Conservation (phyloP, 177 flowering plant genomes). For the Vitis hybrid region DNA sequence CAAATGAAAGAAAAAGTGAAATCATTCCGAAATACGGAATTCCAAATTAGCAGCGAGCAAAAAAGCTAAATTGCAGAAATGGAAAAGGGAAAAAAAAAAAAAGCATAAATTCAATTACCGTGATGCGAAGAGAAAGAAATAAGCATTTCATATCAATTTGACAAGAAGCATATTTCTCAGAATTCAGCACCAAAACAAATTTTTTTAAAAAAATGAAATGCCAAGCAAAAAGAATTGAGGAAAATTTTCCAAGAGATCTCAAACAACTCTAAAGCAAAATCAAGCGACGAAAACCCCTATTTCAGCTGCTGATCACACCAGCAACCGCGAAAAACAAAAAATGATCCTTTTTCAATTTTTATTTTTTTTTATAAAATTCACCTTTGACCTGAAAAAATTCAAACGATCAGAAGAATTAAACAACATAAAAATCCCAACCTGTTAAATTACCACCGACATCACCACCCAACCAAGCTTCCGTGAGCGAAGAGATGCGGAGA, state of each 20-base stretch:
- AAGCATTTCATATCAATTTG: too few species aligned
- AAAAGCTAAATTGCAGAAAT: not conserved
- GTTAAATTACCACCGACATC: too few species aligned
- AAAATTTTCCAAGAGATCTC: not conserved
- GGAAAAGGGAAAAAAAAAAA: not conserved
- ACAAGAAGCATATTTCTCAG: not conserved
- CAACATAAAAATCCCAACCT: not conserved
- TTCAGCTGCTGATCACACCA: not conserved
- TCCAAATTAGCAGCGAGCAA: not conserved
- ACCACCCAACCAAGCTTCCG: not conserved
- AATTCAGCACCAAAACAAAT: not conserved
- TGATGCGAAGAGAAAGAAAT: not conserved
- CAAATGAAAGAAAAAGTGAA: not conserved
- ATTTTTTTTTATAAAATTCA: too few species aligned
- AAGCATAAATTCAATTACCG: not conserved
- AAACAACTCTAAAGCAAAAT: not conserved
- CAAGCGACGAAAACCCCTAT: slow-evolving; percentile 2
- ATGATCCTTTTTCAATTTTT: too few species aligned
- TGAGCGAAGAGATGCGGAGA: not conserved
- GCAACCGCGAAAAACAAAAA: not conserved
- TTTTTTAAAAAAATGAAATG: not conserved
- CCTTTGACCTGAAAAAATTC: not conserved
- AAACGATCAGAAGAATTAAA: slow-evolving; percentile 4
- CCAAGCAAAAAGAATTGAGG: not conserved
- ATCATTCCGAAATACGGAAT: not conserved